phyloP scores from a whole-genome alignment of 768 basidiomycete species.

The Chalciporus chontae region DNA sequence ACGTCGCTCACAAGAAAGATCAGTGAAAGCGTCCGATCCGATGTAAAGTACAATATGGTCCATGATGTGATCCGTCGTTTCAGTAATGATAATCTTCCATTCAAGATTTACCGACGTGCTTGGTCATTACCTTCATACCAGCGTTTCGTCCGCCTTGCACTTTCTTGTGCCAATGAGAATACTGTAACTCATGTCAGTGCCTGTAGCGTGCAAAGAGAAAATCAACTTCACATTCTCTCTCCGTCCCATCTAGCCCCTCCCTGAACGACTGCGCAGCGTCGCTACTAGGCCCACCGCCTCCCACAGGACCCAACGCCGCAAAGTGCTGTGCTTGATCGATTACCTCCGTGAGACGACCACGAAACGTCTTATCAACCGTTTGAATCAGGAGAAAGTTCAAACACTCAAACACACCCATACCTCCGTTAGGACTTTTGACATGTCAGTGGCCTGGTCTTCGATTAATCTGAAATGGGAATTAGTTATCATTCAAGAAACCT shows the following conservation, averaged over 20 bases:
- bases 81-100: not conserved
- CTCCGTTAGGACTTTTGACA: constrained; percentile 69
- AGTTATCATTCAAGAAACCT: not conserved
- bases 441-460: constrained; percentile 66
- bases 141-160: constrained; percentile 65
- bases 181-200: constrained; percentile 44
- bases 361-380: constrained; percentile 57
- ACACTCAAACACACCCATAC: constrained; percentile 33
- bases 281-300: constrained; percentile 47
- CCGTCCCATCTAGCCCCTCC: constrained; percentile 90
- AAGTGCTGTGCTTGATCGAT: constrained; percentile 90
- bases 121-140: constrained; percentile 82
- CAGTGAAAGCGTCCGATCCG: constrained; percentile 11
- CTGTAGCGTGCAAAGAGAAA: not conserved
- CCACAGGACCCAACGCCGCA: constrained; percentile 62
- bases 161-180: constrained; percentile 82
- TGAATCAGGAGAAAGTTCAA: not conserved
- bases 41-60: not conserved
- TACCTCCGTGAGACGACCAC: constrained; percentile 68
- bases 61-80: not conserved
- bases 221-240: constrained; percentile 75
- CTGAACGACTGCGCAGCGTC: constrained; percentile 73
- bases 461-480: constrained; percentile 51
- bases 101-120: constrained; percentile 39
- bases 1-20: constrained; percentile 22